These are phyloP conservation scores for Medicago ruthenica DNA, from an alignment of 306 rosid genomes.

Conservation along the genomic window DNA sequence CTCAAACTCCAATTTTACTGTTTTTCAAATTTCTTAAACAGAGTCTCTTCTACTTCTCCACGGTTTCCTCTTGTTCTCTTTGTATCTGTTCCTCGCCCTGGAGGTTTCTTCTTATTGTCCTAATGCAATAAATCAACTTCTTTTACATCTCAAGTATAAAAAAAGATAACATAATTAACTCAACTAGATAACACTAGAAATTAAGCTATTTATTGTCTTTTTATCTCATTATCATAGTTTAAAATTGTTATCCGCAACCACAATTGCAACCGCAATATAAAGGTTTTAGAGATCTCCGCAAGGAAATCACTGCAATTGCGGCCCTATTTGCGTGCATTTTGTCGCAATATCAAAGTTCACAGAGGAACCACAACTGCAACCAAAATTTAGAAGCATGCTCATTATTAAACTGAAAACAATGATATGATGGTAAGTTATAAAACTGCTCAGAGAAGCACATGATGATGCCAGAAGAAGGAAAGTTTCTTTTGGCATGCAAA, in stretches of 20 bases:
- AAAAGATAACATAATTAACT: too few species aligned
- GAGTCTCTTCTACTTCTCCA: conserved; percentile 82
- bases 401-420: background rate
- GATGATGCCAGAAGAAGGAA: background rate
- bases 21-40: conserved; percentile 84
- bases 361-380: background rate
- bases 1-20: conserved; percentile 80
- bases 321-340: background rate
- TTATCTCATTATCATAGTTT: background rate
- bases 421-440: background rate
- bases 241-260: background rate
- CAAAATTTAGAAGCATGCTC: background rate
- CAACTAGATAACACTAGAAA: too few species aligned
- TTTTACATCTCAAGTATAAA: conserved; percentile 2
- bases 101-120: conserved; percentile 84
- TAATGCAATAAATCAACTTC: conserved; percentile 47
- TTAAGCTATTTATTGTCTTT: too few species aligned
- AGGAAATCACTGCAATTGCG: background rate
- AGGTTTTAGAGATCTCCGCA: background rate
- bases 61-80: conserved; percentile 89
- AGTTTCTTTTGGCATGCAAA: background rate
- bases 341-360: background rate
- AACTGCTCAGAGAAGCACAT: background rate
- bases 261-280: background rate
- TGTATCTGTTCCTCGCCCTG: conserved; percentile 58